These are phyloP conservation scores for Ophiorrhiza pumila DNA, from an alignment of 257 asterid species.

Conservation along the genomic window DNA sequence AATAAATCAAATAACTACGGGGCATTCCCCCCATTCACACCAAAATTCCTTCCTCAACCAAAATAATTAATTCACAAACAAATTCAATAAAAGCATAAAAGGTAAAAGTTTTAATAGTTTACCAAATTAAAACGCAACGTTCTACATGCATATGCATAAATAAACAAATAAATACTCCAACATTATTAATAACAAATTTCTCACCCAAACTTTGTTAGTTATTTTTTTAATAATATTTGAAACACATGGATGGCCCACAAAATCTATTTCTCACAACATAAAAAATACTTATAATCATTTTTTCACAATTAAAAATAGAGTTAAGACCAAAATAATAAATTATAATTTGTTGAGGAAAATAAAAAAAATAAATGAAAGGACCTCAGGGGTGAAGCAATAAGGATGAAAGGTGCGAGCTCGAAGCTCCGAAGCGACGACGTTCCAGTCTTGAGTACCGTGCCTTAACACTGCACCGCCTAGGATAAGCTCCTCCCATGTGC, in stretches of 20 bases:
- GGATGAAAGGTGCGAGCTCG: constrained; percentile 58
- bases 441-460: constrained; percentile 63
- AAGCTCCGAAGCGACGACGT: constrained; percentile 78
- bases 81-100: neutral
- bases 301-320: no score
- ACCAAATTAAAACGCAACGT: neutral
- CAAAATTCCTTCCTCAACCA: neutral
- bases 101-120: no score
- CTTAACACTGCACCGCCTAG: constrained; percentile 72
- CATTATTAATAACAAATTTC: no score
- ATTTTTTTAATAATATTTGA: neutral
- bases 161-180: no score
- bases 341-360: no score
- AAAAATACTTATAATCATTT: no score
- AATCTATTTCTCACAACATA: constrained; percentile 2
- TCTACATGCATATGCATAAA: neutral
- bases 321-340: no score
- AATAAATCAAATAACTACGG: neutral
- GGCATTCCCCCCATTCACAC: no score
- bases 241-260: constrained; percentile 13
- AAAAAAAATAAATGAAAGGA: constrained; percentile 5
- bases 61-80: no score
- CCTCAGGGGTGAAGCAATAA: constrained; percentile 60
- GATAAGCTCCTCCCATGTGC: constrained; percentile 89
- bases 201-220: no score